These are phyloP conservation scores for Candida dubliniensis DNA, from an alignment of 1,139 yeast genomes.

Conservation along the genomic window DNA sequence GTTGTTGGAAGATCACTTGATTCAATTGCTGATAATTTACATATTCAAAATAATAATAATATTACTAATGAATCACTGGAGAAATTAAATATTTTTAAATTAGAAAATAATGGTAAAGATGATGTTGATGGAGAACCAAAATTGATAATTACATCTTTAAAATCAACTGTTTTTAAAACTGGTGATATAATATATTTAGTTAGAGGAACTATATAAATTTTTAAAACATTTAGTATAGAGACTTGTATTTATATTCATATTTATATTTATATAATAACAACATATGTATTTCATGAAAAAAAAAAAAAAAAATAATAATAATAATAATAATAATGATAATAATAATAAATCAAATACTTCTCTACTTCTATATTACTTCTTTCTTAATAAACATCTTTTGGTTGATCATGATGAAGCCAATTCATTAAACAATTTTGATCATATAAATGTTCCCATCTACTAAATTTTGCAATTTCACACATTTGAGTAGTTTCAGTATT, in stretches of 20 bases:
- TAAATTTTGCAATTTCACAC: slow-evolving; percentile 34
- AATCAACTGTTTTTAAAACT: slow-evolving; percentile 33
- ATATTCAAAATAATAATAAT: slow-evolving; percentile 59
- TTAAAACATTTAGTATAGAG: not conserved
- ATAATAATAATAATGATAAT: no score
- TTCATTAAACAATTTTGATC: slow-evolving; percentile 73
- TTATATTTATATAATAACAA: no score
- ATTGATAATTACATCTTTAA: slow-evolving; percentile 15
- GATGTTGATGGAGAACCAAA: slow-evolving; percentile 22
- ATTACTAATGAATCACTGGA: slow-evolving; percentile 42
- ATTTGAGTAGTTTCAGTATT: slow-evolving; percentile 30
- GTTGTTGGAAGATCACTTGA: slow-evolving; percentile 80
- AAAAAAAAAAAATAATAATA: no score
- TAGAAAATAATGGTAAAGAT: slow-evolving; percentile 18
- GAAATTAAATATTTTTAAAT: slow-evolving; percentile 46
- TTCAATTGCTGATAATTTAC: slow-evolving; percentile 54
- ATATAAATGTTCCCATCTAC: slow-evolving; percentile 37
- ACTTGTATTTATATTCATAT: no score
- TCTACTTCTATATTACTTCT: no score
- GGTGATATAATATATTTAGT: slow-evolving; percentile 58
- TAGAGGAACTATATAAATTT: slow-evolving; percentile 41
- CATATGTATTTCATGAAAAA: no score
- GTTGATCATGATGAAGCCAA: slow-evolving; percentile 57
- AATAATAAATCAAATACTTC: no score
- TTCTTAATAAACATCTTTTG: slow-evolving; percentile 13